A percentile compares a stretch with the other conserved stretches of the same genome.
Conservation (phyloP, 78 protist species). For the Cyanophora paradoxa region DNA sequence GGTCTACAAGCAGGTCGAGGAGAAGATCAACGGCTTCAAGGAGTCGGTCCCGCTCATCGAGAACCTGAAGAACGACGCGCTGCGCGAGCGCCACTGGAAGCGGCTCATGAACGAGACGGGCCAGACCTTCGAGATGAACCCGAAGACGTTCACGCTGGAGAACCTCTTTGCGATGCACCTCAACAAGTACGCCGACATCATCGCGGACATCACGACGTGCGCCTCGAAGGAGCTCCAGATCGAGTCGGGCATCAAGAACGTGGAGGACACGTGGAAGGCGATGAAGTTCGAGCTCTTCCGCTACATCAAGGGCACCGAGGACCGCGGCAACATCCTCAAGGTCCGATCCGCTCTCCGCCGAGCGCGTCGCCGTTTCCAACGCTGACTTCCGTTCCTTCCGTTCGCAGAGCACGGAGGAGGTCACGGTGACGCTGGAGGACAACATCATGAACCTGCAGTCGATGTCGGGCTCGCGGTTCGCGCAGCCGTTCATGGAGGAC, state of each 20-base stretch:
- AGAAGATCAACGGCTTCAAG: constrained; percentile 37
- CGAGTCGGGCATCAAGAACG: constrained; percentile 49
- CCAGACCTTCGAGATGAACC: constrained; percentile 30
- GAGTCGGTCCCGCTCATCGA: constrained; percentile 62
- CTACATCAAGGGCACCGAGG: constrained; percentile 39
- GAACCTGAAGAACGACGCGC: constrained; percentile 65
- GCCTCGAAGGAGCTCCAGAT: constrained; percentile 68
- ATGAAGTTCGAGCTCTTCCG: constrained; percentile 30
- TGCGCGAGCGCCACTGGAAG: constrained; percentile 80
- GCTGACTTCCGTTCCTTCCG: too few relatives aligned
- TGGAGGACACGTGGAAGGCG: constrained; percentile 58
- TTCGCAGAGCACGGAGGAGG: constrained; percentile 68
- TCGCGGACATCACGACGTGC: constrained; percentile 48
- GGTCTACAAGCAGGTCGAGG: constrained; percentile 24
- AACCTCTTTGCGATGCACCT: constrained; percentile 64
- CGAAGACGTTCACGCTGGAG: constrained; percentile 48
- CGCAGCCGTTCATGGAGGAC: constrained; percentile 39
- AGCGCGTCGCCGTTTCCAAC: too few relatives aligned
- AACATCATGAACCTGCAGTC: constrained; percentile 55
- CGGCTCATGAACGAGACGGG: constrained; percentile 59
- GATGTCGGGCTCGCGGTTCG: constrained; percentile 55
- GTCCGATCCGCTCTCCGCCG: too few relatives aligned
- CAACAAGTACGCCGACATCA: constrained; percentile 32
- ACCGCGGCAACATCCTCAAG: constrained; percentile 44
- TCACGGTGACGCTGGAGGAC: constrained; percentile 64